A percentile compares a stretch with the other conserved stretches of the same genome.
Evolutionary conservation across 2,329 filamentous ascomycete species (phyloP).

Genomic region (Ophiognomonia clavigignenti-juglandacearum): DNA sequence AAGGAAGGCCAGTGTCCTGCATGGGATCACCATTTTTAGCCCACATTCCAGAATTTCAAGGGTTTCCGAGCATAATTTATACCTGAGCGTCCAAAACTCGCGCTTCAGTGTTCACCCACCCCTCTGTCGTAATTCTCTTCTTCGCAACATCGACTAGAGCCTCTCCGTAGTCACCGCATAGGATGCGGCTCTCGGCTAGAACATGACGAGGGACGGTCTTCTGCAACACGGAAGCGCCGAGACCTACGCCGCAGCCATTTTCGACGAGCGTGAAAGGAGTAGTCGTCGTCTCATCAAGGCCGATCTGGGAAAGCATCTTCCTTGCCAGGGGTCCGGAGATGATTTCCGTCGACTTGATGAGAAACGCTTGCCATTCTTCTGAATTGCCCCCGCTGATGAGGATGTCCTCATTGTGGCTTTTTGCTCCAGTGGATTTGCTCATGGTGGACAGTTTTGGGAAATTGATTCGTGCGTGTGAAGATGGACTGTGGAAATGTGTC

Average conservation of each 20-base stretch:
- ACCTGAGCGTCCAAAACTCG: conserved; percentile 43
- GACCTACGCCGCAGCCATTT: conserved; percentile 48
- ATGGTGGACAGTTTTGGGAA: no score
- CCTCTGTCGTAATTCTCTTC: conserved; percentile 32
- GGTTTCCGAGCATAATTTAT: neutral
- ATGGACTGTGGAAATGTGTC: no score
- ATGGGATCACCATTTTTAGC: neutral
- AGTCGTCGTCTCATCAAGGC: conserved; percentile 20
- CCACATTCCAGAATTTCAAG: neutral
- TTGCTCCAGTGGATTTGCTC: no score
- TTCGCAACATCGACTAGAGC: conserved; percentile 36
- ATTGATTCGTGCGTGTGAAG: no score
- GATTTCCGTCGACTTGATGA: conserved; percentile 8
- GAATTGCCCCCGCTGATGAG: no score
- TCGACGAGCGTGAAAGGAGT: conserved; percentile 41
- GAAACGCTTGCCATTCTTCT: conserved; percentile 10
- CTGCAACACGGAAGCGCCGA: conserved; percentile 42
- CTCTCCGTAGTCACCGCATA: conserved; percentile 44
- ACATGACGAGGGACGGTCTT: conserved; percentile 30
- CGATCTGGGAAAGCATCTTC: conserved; percentile 26
- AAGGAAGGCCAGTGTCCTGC: conserved; percentile 21
- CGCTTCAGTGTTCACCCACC: conserved; percentile 41
- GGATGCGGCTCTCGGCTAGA: conserved; percentile 37
- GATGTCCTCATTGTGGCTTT: no score
- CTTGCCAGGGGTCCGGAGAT: conserved; percentile 21